Conservation (phyloP, 805 yeast genomes). For the Yamadazyma olivae region DNA sequence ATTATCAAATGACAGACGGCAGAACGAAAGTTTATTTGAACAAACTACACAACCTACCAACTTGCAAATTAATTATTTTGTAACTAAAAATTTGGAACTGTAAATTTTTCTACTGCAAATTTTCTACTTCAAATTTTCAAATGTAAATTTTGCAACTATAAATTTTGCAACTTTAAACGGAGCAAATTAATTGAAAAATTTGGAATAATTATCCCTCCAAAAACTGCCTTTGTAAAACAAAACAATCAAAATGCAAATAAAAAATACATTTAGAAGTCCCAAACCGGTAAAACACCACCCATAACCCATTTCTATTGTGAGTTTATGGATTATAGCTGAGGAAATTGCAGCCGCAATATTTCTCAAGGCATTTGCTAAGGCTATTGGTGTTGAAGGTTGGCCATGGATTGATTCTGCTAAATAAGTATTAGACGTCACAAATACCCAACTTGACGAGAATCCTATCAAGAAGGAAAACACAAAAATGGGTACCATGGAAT, state of each 20-base stretch:
- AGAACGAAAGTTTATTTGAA: no score
- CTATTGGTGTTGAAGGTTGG: constrained; percentile 52
- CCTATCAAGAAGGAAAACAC: constrained; percentile 37
- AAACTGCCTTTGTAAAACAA: constrained; percentile 18
- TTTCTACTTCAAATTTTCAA: no score
- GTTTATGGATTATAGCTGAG: constrained; percentile 41
- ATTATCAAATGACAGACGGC: no score
- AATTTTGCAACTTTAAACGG: no score
- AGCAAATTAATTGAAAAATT: no score
- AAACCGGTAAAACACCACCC: constrained; percentile 57
- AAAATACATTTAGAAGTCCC: constrained; percentile 30
- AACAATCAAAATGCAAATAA: constrained; percentile 15
- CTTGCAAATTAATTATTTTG: no score
- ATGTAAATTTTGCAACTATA: no score
- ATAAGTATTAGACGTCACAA: constrained; percentile 52
- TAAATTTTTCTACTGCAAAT: no score
- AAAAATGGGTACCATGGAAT: constrained; percentile 15
- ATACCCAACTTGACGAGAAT: constrained; percentile 55
- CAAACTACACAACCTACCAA: no score
- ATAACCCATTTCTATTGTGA: constrained; percentile 35
- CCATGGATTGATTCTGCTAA: constrained; percentile 48
- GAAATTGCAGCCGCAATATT: constrained; percentile 54
- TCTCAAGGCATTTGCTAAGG: constrained; percentile 51
- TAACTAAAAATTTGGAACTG: no score
- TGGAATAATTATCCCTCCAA: constrained; percentile 20